Evolutionary conservation across 1,284 basidiomycete species (phyloP), one percentile per base, ranked within the genome.

Genomic region (Moniliophthora roreri): DNA sequence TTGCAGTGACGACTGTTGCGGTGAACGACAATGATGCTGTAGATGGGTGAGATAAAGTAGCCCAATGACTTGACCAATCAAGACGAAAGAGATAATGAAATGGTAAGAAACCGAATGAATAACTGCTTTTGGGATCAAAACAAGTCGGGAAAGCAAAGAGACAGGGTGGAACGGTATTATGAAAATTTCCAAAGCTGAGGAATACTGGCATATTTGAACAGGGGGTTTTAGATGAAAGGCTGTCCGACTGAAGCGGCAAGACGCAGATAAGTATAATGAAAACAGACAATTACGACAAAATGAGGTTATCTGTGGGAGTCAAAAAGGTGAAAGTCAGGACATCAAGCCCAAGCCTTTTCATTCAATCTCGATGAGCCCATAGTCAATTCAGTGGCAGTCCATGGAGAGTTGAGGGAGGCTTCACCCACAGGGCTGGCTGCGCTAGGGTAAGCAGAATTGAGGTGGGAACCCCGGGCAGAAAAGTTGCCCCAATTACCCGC

Each of bases 401-500:
- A 90, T 32, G 85, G 81, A 15, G 78, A 77, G 63, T 77, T 81
- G 52, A 69, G 68, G 64, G 77, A 80, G 56, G 75, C 75, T 53
- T 86, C 86, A 53, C 76, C 75, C 34, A 76, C 79, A 2, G 81
- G 80, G 59, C 76, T 79, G 8, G 82, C 73, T 34, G 80, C 77
- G 53, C 81, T 77, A 15, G 81, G 75, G 59, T 81, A 86, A 13
- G 84, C 75, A 21, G 77, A 71, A 26, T 70, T 68, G 61, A 78
- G 67, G 54, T 82, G 74, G 63, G 79, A 77, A 62, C 69, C 79
- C 62, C 70, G 76, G 46, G 84, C 79, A 18, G 81, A 67, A 59
- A 87, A 74, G 60, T 70, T 79, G 41, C 75, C 84, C 88, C 88
- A 90, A 65, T 89, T 90, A 32, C 87, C 87, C 26, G 85, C 84